Base-by-base conservation (phyloP, 257 asterid genomes). In the Henckelia pumila region DNA sequence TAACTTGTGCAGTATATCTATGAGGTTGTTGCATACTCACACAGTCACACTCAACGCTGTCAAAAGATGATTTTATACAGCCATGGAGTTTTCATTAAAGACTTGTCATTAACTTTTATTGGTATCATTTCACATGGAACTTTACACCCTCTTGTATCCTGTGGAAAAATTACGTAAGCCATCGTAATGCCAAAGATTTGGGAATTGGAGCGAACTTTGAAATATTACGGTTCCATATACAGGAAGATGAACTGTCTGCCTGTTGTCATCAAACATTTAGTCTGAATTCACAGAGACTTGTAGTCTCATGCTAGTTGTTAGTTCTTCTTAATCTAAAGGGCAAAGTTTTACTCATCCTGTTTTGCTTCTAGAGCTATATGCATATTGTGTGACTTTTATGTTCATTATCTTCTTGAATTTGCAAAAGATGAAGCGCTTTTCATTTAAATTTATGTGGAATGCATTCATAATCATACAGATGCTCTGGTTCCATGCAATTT, bases 401-500 rank as follows among this genome's bases (percentile, higher is more conserved):
- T 13, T 53, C n/a, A 30, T 19, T 6, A 8, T 35, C 32, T 44
- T 20, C 40, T 33, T 13, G n/a, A 69, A 28, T 61, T 35, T 37
- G 60, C 55, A 33, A 49, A 64, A 33, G 55, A 53, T 25, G 60
- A 30, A 23, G 11, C 40, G 59, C 61, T 23, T 66, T 59, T 24
- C 32, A 33, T 64, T 73, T 71, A 63, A 63, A 73, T 32, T 56
- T 24, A 61, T 71, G 35, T 33, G 14, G 23, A 22, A 73, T 56
- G 69, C 37, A 37, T 70, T 67, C 20, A 6, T 63, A 25, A 49
- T 69, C 22, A 21, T 71, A 56, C 56, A 24, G 8, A 33, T 66
- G 25, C 29, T 35, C 20, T 40, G 13, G 47, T 58, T 61, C 58
- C 62, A 49, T 66, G 68, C 22, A 26, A 44, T 44, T 44, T 55